A percentile compares a stretch with the other conserved stretches of the same genome.
Evolutionary conservation across 2,329 filamentous ascomycete species (phyloP).

Genomic region (Venturia effusa): DNA sequence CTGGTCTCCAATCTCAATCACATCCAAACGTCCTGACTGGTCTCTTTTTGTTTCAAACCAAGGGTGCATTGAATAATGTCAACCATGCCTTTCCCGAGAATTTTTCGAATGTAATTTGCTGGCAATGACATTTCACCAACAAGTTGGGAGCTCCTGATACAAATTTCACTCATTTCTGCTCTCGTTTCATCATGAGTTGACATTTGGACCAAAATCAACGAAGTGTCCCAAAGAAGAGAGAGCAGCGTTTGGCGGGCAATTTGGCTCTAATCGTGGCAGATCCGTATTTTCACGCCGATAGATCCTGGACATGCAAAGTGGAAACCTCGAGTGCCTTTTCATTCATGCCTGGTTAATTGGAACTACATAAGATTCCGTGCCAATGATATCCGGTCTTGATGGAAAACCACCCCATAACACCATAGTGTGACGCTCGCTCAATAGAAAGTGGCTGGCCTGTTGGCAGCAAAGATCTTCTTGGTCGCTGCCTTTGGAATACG

Average conservation of each 20-base stretch:
- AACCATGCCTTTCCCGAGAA: no score
- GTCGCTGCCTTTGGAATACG: constrained; percentile 71
- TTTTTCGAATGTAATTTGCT: no score
- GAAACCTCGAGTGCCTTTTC: constrained; percentile 1
- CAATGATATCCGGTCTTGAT: constrained; percentile 2
- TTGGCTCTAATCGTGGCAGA: neutral
- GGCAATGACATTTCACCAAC: no score
- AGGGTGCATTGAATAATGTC: no score
- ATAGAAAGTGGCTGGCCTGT: constrained; percentile 95
- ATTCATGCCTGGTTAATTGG: neutral
- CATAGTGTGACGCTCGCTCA: constrained; percentile 10
- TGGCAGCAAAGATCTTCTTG: constrained; percentile 89
- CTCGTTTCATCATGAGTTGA: no score
- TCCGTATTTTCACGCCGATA: neutral
- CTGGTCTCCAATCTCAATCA: no score
- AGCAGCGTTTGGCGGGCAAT: no score
- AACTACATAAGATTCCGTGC: neutral
- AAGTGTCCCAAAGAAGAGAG: neutral
- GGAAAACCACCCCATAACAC: constrained; percentile 3
- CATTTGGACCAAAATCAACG: no score
- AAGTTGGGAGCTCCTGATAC: no score
- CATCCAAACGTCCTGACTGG: no score
- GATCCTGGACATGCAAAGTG: neutral
- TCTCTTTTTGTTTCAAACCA: no score
- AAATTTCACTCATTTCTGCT: no score